These are phyloP conservation scores for Elaeis oleifera DNA, from an alignment of 202 grass and related monocot species.

Conservation along the genomic window DNA sequence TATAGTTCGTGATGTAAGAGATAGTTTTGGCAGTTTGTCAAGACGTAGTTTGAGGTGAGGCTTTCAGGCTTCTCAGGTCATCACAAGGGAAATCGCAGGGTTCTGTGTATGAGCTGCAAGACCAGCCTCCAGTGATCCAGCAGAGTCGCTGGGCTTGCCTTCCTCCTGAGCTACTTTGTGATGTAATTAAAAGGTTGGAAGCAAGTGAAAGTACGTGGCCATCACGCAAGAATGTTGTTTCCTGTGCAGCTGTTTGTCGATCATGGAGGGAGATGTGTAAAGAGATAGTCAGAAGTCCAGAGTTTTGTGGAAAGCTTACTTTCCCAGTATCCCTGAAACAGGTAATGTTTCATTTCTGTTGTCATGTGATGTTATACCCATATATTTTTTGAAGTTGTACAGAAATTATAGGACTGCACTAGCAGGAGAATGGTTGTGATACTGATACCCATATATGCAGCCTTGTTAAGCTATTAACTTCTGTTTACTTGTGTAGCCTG, in stretches of 20 bases:
- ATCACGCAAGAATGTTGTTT: conserved; percentile 72
- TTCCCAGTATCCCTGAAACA: conserved; percentile 94
- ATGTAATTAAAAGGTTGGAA: conserved; percentile 78
- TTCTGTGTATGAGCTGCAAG: conserved; percentile 36
- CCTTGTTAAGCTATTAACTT: background rate
- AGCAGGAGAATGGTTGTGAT: too few relatives aligned
- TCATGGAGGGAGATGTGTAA: conserved; percentile 86
- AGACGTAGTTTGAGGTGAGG: conserved; percentile 81
- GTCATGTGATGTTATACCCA: too few relatives aligned
- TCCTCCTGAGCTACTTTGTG: conserved; percentile 87
- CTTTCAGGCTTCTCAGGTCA: conserved; percentile 63
- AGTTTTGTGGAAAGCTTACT: conserved; percentile 74
- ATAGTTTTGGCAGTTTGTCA: conserved; percentile 79
- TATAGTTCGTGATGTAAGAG: conserved; percentile 88
- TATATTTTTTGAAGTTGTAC: too few relatives aligned
- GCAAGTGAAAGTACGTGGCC: conserved; percentile 85
- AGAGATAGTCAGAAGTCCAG: conserved; percentile 78
- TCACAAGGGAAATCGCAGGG: conserved; percentile 40
- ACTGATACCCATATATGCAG: too few relatives aligned
- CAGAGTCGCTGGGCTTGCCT: conserved; percentile 67
- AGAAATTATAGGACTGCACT: too few relatives aligned
- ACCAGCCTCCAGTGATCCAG: conserved; percentile 27
- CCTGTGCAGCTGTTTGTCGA: conserved; percentile 68
- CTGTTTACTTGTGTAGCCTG: conserved; percentile 45
- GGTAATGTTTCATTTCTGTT: conserved; percentile 36